These are phyloP conservation scores for Trichothecium roseum DNA, from an alignment of 2,329 filamentous ascomycete species.

Conservation along the genomic window DNA sequence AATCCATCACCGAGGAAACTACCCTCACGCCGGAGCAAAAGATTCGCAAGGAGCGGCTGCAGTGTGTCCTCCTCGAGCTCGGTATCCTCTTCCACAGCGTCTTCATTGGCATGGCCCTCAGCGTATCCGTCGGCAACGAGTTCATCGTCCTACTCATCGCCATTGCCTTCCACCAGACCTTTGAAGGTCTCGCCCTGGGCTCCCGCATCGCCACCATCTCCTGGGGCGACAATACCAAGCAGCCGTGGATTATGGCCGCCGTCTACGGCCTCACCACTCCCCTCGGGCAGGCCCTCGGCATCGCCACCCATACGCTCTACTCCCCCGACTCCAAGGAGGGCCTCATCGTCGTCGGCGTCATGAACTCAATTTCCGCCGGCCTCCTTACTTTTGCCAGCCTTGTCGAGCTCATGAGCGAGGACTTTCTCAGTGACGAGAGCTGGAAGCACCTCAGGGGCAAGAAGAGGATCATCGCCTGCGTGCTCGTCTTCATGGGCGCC, in stretches of 20 bases:
- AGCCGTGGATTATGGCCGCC: conserved; percentile 46
- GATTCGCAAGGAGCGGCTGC: conserved; percentile 55
- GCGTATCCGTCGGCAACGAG: conserved; percentile 63
- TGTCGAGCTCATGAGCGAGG: conserved; percentile 62
- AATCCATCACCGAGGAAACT: not conserved
- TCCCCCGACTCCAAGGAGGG: conserved; percentile 56
- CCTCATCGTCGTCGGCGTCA: conserved; percentile 60
- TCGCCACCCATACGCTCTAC: conserved; percentile 60
- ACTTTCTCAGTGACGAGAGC: conserved; percentile 57
- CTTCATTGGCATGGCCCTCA: conserved; percentile 78
- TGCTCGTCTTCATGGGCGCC: conserved; percentile 48
- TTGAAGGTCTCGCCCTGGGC: conserved; percentile 51
- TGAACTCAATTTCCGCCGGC: conserved; percentile 64
- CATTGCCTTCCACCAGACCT: conserved; percentile 62
- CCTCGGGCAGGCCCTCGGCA: conserved; percentile 62
- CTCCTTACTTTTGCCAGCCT: conserved; percentile 62
- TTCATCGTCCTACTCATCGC: conserved; percentile 73
- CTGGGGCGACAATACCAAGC: conserved; percentile 25
- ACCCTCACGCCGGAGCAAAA: conserved; percentile 36
- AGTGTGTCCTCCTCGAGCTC: conserved; percentile 68
- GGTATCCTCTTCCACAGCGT: conserved; percentile 56
- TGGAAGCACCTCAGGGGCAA: conserved; percentile 44
- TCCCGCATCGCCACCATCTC: conserved; percentile 50
- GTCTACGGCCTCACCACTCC: conserved; percentile 53
- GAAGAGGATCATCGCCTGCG: conserved; percentile 41